Percentiles rank a stretch among this genome's conserved stretches.
phyloP scores from a whole-genome alignment of 2,329 filamentous ascomycete species.

The Sarocladiaceae sp. region DNA sequence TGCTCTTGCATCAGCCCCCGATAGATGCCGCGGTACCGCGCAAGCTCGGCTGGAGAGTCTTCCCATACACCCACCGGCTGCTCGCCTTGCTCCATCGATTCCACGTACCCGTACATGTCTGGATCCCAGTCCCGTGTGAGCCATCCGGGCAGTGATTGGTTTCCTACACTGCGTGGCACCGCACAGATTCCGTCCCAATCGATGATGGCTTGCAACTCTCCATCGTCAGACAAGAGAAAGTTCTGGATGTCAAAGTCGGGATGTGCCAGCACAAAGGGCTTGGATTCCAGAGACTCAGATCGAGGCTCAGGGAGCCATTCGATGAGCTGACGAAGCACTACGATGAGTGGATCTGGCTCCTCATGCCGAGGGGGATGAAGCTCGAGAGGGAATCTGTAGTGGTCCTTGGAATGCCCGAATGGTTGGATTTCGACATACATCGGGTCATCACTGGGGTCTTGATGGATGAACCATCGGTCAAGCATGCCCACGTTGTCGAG shows the following conservation, averaged over 20 bases:
- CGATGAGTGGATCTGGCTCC: neutral
- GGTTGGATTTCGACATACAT: slow-evolving; percentile 13
- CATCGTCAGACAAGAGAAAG: slow-evolving; percentile 22
- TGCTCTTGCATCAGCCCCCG: slow-evolving; percentile 4
- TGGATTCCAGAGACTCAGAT: slow-evolving; percentile 9
- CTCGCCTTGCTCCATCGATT: slow-evolving; percentile 11
- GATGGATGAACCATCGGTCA: slow-evolving; percentile 12
- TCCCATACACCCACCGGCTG: slow-evolving; percentile 17
- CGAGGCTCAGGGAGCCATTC: slow-evolving; percentile 15
- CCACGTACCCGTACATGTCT: slow-evolving; percentile 14
- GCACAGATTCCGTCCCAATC: slow-evolving; percentile 22
- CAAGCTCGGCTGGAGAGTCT: slow-evolving; percentile 14
- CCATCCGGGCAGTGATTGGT: slow-evolving; percentile 15
- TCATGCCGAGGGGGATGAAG: neutral
- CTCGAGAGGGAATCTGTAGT: slow-evolving; percentile 1
- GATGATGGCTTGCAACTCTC: slow-evolving; percentile 20
- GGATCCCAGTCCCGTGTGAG: slow-evolving; percentile 20
- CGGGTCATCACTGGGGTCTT: slow-evolving; percentile 12
- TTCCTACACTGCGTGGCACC: slow-evolving; percentile 19
- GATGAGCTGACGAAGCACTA: slow-evolving; percentile 13
- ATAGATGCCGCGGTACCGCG: slow-evolving; percentile 13
- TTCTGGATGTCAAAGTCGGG: slow-evolving; percentile 24
- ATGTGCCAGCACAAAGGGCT: slow-evolving; percentile 20
- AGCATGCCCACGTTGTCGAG: slow-evolving; percentile 13
- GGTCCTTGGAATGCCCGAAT: slow-evolving; percentile 9